Conservation (phyloP, 2,329 filamentous ascomycete genomes). For the Chrysoporthe austroafricana region DNA sequence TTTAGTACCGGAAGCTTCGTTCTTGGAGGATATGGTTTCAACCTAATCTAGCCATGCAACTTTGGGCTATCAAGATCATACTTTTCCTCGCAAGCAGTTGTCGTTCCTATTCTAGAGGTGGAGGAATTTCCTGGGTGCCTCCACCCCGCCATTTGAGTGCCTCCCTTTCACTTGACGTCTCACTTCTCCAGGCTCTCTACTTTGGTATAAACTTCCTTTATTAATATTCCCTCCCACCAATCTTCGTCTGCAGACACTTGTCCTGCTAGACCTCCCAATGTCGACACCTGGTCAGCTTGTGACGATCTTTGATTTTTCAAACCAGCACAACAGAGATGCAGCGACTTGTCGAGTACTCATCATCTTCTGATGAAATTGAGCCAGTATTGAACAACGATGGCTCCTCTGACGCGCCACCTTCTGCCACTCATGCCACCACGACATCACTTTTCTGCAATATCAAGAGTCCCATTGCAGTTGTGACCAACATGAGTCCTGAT, state of each 20-base stretch:
- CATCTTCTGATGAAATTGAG: neutral
- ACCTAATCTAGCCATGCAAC: no score
- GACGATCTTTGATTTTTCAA: neutral
- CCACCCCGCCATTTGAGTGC: neutral
- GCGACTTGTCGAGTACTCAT: neutral
- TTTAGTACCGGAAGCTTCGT: no score
- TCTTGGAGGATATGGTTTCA: no score
- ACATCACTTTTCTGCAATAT: neutral
- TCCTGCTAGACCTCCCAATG: neutral
- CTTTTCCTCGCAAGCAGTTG: neutral
- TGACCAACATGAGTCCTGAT: neutral
- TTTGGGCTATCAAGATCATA: no score
- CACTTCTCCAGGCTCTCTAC: neutral
- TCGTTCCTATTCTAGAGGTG: neutral
- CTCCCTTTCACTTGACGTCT: neutral
- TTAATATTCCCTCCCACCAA: neutral
- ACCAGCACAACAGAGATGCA: neutral
- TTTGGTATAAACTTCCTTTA: neutral
- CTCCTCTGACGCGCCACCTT: neutral
- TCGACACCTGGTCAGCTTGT: neutral
- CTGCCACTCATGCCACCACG: neutral
- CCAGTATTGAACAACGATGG: neutral
- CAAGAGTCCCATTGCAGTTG: neutral
- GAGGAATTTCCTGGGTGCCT: neutral
- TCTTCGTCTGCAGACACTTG: neutral